Base-by-base conservation (phyloP, 176 grass and related monocot genomes). In the Rhipidocladum racemiflorum region DNA sequence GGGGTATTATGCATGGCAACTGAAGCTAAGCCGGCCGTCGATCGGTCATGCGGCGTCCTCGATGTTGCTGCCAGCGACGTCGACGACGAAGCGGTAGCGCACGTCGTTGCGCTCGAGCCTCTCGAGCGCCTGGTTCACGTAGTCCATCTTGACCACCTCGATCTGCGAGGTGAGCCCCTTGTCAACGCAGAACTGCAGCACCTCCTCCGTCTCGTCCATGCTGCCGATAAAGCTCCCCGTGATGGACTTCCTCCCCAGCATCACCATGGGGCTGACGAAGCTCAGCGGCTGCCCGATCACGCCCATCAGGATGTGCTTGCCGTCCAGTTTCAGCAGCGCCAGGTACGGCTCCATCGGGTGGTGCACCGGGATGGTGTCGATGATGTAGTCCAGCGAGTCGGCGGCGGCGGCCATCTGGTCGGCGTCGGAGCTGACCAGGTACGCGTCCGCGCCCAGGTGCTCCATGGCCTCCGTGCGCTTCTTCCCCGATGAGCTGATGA, bases 71-170 rank as follows among this genome's bases (percentile, higher is more conserved):
- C 91, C 85, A 17, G 87, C 92, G 38, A 99, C 96, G 63, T 99
- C 96, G 61, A 99, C 87, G 66, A 99, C 96, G 61, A 99, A 99
- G 38, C 96, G 92, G 85, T 99, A 99, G 6, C 96, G 76, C 28
- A 99, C 96, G 51, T 99, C 96, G 68, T 99, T 99, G 61, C 83
- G 87, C 89, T 99, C 92, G 4, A 99, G 72, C 24, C 96, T 65
- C 69, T 93, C 85, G 1, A 99, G 36, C 0, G 96, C 96, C 85
- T 99, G 38, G 76, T 99, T 99, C 12, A 99, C 80, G 79, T 95
- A 89, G 32, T 88, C 96, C 91, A 99, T 99, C 93, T 99, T 99
- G 27, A 99, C 92, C 4, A 99, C 68, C 91, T 99, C 96, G 65
- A 99, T 91, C 77, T 88, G 88, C 1, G 89, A 95, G 4, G 89